Base-by-base conservation (phyloP, 129 eudicot genomes). In the Heracleum sosnowskyi region DNA sequence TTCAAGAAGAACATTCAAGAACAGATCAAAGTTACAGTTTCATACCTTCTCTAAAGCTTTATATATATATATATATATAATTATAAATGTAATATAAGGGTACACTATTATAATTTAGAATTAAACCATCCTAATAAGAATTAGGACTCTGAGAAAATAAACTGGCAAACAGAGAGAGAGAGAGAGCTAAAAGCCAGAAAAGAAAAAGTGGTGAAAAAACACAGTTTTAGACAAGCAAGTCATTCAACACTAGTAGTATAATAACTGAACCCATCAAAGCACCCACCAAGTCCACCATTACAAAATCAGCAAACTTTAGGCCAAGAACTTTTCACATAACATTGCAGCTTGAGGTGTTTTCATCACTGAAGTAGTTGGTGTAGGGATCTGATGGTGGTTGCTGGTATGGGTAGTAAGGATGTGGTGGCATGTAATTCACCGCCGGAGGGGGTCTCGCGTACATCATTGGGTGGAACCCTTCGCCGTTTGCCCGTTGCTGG, bases 391-490 rank as follows among this genome's bases (percentile, higher is more conserved):
- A 86, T 0, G 88, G 93, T 31, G 84, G 90, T 37, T 79, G 90
- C 8, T 82, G 87, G 74, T 82, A 84, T 0, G 87, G 91, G 78
- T 89, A 88, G 84, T 89, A 89, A 0, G 93, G 90, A 24, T 84
- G 86, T 37, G 64, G 70, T 36, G 93, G 92, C 99, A 92, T 88
- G 86, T 95, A 95, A 63, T 95, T 92, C 40, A 92, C 87, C 0
- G 97, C 97, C 1, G 97, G 99, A 17, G 99, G 99, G 0, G 99
- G 99, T 10, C 97, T 85, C 0, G 99, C 97, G 39, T 95, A 95
- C 97, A 95, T 95, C 97, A 95, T 92, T 2, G 96, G 99, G 78
- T 95, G 98, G 74, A 95, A 95, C 72, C 94, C 86, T 74, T 95
- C 98, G 2, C 97, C 97, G 15, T 86, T 86, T 0, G 91, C 87